Percentiles rank a stretch among this genome's conserved stretches.
phyloP scores from a whole-genome alignment of 2,329 filamentous ascomycete species.

The Arthrobotrys sphaeroides region DNA sequence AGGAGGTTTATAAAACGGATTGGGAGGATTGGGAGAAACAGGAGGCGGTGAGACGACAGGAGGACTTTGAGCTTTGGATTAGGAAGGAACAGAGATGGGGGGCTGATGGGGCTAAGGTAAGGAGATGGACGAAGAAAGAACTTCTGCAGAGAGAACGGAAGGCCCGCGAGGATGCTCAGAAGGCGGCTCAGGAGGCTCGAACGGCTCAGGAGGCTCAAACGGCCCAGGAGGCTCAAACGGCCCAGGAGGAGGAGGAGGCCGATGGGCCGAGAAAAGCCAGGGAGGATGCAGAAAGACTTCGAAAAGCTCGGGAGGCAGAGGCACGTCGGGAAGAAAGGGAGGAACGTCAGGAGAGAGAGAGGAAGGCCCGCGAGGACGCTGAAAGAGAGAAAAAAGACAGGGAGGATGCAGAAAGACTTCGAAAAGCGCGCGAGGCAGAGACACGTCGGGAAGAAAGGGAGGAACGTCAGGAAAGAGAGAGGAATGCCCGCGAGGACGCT shows the following conservation, averaged over 20 bases:
- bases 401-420: background rate
- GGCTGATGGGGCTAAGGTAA: background rate
- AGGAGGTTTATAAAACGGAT: background rate
- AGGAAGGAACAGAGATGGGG: background rate
- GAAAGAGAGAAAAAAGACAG: too few relatives aligned
- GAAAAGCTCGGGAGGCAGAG: constrained; percentile 12
- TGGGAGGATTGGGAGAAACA: constrained; percentile 24
- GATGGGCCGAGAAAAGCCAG: too few relatives aligned
- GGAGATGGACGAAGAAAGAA: background rate
- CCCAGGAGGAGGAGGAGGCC: too few relatives aligned
- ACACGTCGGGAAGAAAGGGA: too few relatives aligned
- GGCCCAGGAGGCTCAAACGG: too few relatives aligned
- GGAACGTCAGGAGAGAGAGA: too few relatives aligned
- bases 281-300: background rate
- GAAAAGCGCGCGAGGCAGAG: background rate
- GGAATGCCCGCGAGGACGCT: background rate
- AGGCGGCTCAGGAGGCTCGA: background rate
- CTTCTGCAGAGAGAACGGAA: background rate
- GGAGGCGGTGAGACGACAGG: background rate
- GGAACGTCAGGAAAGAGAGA: too few relatives aligned
- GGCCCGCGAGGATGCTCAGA: background rate
- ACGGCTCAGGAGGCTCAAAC: constrained; percentile 9
- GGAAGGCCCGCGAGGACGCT: background rate
- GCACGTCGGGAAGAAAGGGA: too few relatives aligned
- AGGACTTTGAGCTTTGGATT: background rate